Evolutionary conservation across 176 grass and related monocot genomes (phyloP), one percentile per base, ranked within the genome.

Genomic region (Oryza officinalis): DNA sequence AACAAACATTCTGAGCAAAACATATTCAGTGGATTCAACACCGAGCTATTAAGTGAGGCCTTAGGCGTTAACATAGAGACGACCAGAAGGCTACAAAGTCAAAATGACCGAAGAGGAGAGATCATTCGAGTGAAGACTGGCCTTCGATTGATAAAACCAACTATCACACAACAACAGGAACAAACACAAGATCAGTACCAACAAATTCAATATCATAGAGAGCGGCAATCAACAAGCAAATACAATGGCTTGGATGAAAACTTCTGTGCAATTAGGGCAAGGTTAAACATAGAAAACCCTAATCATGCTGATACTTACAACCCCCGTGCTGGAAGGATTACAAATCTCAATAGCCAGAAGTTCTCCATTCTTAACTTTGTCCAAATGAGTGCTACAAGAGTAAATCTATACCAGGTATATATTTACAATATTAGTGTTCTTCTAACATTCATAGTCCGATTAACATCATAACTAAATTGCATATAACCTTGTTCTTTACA

Each of bases 271-370:
- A 69, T 88, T 80, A 84, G 17, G 73, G 83, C 31, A 17, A 79
- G 65, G 52, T 25, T 79, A 47, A 88, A 84, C 80, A 84, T 84
- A 13, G 45, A 14, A 47, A 47, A 47, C 45, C 45, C 45, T 47
- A 47, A 47, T 47, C 45, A 14, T 14, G 86, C 73, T 28, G 73
- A 88, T 64, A 38, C 78, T 10, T 88, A 78, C 69, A 89, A 83
- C 59, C 81, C 81, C n/a, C 76, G 69, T 17, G 68, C 43, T 13
- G 81, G 76, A 75, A 77, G 75, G 50, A 71, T 80, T 13, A 89
- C 76, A 1, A 67, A 32, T 13, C 41, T 89, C 81, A 76, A 85
- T 31, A 89, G 61, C 82, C 76, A 89, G 23, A 89, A 89, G 76
- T 30, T 89, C 13, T 75, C 87, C 4, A 85, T 89, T 49, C 72